These are phyloP conservation scores for Raphanus sativus DNA, from an alignment of 345 rosid species.

Conservation along the genomic window DNA sequence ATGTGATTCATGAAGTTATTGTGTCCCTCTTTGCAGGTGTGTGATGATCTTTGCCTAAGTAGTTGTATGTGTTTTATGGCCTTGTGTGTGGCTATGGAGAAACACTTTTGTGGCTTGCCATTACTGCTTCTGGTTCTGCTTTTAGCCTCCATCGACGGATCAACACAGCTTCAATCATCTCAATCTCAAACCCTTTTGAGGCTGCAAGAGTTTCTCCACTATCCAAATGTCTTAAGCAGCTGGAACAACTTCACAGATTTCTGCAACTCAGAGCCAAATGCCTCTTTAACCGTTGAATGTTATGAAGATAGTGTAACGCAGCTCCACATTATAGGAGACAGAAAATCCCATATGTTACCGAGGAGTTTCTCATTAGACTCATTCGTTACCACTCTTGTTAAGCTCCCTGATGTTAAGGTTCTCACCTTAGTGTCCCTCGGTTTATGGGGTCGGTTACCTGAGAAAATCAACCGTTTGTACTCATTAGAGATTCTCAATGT, in stretches of 20 bases:
- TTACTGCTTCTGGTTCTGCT: constrained; percentile 43
- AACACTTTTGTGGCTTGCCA: constrained; percentile 35
- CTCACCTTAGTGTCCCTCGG: constrained; percentile 82
- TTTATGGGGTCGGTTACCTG: constrained; percentile 85
- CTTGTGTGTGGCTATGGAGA: constrained; percentile 44
- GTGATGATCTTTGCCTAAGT: not conserved
- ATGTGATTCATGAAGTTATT: constrained; percentile 28
- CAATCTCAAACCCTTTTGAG: constrained; percentile 69
- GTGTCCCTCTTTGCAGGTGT: constrained; percentile 29
- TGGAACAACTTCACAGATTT: constrained; percentile 79
- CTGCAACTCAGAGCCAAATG: constrained; percentile 71
- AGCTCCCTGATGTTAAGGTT: constrained; percentile 78
- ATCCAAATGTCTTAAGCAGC: constrained; percentile 56
- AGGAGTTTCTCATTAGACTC: constrained; percentile 74
- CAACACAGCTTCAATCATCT: constrained; percentile 76
- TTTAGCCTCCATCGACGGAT: constrained; percentile 41
- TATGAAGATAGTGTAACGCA: constrained; percentile 79
- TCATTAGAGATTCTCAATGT: constrained; percentile 81
- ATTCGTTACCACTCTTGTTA: constrained; percentile 66
- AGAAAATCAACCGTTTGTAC: constrained; percentile 60
- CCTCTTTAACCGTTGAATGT: constrained; percentile 73
- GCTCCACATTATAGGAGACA: constrained; percentile 70
- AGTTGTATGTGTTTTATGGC: not conserved
- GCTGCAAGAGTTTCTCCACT: constrained; percentile 61
- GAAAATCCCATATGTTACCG: constrained; percentile 51